Conservation (phyloP, 2,329 filamentous ascomycete genomes). For the Exophiala bonariae region DNA sequence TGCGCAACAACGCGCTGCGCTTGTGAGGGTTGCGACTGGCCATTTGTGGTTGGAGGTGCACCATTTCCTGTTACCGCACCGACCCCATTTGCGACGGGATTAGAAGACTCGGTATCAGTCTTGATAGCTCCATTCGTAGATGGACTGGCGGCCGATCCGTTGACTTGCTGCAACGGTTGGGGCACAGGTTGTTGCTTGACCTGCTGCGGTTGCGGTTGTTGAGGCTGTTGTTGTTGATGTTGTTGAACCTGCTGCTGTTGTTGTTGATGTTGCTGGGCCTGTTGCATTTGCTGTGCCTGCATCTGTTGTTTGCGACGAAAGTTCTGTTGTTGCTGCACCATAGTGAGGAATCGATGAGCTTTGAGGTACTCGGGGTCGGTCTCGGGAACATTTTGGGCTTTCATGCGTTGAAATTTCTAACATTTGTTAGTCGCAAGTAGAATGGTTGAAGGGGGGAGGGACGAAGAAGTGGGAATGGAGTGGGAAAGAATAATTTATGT, state of each 20-base stretch:
- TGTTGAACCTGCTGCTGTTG: conserved; percentile 18
- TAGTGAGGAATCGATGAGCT: conserved; percentile 71
- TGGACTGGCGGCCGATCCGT: conserved; percentile 35
- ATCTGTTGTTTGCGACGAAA: conserved; percentile 60
- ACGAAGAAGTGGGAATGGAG: conserved; percentile 1
- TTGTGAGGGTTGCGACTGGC: conserved; percentile 18
- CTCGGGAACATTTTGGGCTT: conserved; percentile 74
- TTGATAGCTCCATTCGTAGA: conserved; percentile 44
- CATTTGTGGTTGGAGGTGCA: conserved; percentile 24
- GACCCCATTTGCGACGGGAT: conserved; percentile 27
- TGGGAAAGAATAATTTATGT: conserved; percentile 26
- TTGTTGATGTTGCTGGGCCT: conserved; percentile 47
- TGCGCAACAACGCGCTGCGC: conserved; percentile 31
- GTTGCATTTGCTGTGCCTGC: conserved; percentile 53
- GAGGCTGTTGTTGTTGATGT: conserved; percentile 27
- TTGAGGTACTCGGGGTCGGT: conserved; percentile 88
- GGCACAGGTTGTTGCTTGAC: conserved; percentile 39
- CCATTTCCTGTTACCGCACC: conserved; percentile 28
- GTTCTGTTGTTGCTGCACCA: conserved; percentile 67
- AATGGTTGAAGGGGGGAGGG: conserved; percentile 1
- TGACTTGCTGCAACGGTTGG: conserved; percentile 44
- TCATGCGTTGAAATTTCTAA: conserved; percentile 88
- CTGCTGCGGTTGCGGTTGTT: conserved; percentile 12
- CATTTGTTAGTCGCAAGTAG: conserved; percentile 36
- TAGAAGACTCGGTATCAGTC: conserved; percentile 28